Evolutionary conservation across 768 basidiomycete species (phyloP).

Genomic region (Auricularia heimuer): DNA sequence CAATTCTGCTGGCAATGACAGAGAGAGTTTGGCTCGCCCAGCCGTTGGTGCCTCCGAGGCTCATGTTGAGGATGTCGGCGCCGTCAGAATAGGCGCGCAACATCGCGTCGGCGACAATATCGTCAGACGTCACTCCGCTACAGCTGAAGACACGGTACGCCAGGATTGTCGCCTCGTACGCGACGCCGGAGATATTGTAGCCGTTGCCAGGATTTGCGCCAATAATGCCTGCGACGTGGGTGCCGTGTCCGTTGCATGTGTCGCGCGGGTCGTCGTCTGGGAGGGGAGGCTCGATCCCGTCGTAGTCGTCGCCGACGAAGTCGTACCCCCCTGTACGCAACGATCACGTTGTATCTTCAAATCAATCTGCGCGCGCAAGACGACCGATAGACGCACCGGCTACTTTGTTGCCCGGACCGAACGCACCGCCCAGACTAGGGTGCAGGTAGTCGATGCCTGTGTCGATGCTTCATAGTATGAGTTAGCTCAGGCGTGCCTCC

Average conservation of each 20-base stretch:
- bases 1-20: neutral
- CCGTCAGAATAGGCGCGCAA: neutral
- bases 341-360: neutral
- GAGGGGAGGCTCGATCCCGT: neutral
- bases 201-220: neutral
- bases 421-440: neutral
- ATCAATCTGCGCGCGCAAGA: neutral
- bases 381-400: neutral
- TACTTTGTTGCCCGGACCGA: neutral
- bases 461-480: neutral
- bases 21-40: neutral
- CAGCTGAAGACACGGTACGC: neutral
- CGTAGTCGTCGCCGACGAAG: neutral
- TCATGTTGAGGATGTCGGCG: neutral
- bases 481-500: neutral
- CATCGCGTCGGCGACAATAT: neutral
- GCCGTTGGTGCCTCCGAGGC: neutral
- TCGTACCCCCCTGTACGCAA: neutral
- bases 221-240: neutral
- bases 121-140: neutral
- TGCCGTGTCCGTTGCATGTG: neutral
- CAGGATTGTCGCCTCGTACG: neutral
- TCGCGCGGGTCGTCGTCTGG: neutral
- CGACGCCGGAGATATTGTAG: neutral
- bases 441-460: neutral